phyloP scores from a whole-genome alignment of 345 rosid species.

The Geranium brycei region DNA sequence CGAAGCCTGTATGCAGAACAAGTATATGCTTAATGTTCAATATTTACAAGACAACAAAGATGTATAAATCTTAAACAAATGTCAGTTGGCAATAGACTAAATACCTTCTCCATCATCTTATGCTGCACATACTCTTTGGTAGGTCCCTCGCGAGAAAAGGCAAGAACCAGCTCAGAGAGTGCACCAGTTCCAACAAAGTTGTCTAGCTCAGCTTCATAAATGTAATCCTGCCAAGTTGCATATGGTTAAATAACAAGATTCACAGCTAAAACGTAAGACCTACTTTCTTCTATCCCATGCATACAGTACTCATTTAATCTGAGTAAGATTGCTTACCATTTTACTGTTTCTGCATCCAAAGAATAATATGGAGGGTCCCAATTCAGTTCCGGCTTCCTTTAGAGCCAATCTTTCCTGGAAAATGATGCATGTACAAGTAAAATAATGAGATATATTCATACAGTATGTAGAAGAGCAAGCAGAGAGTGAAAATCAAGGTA shows the following conservation, averaged over 20 bases:
- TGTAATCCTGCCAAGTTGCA: constrained; percentile 34
- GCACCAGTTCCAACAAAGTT: constrained; percentile 55
- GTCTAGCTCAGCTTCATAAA: constrained; percentile 78
- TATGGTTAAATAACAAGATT: background rate
- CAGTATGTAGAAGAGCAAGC: background rate
- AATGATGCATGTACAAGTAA: background rate
- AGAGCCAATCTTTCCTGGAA: constrained; percentile 70
- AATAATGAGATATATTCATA: background rate
- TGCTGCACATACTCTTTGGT: constrained; percentile 94
- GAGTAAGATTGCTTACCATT: constrained; percentile 34
- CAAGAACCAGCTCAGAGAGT: constrained; percentile 63
- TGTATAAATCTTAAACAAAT: background rate
- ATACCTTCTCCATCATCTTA: constrained; percentile 68
- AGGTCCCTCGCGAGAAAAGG: constrained; percentile 95
- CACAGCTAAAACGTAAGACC: background rate
- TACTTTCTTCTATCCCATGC: background rate
- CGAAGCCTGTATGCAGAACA: constrained; percentile 35
- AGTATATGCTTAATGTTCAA: background rate
- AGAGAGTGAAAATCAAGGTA: background rate
- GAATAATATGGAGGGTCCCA: constrained; percentile 67
- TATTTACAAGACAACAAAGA: background rate
- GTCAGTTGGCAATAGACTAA: constrained; percentile 9
- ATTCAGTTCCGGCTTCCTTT: constrained; percentile 58
- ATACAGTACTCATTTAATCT: too few relatives aligned
- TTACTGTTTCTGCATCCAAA: constrained; percentile 86